A percentile compares a stretch with the other conserved stretches of the same genome.
Conservation (phyloP, 2,329 filamentous ascomycete species). For the Hypoxylon sp. region DNA sequence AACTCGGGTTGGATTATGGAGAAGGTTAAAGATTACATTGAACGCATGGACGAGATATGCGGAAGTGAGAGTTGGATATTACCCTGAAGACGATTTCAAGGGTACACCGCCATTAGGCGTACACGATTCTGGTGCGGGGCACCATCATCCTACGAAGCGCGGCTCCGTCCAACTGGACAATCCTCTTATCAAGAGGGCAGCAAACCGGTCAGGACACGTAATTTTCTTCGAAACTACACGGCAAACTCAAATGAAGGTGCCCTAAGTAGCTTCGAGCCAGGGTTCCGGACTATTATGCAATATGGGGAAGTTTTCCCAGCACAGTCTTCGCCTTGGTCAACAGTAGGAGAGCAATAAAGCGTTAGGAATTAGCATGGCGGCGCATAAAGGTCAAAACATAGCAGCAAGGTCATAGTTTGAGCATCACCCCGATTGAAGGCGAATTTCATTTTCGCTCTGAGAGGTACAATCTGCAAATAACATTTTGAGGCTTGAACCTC, state of each 20-base stretch:
- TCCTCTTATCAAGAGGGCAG: not conserved
- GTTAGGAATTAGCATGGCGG: not conserved
- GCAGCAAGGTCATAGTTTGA: not conserved
- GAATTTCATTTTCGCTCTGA: not conserved
- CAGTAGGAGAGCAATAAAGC: not conserved
- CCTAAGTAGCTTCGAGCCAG: not conserved
- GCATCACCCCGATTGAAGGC: not conserved
- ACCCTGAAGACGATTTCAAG: conserved; percentile 33
- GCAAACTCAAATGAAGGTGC: not conserved
- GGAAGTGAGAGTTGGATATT: conserved; percentile 47
- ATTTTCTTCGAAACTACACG: not conserved
- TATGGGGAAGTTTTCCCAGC: not conserved
- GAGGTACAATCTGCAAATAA: not conserved
- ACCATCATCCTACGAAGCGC: conserved; percentile 4
- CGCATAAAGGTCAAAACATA: not conserved
- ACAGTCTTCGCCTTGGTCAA: not conserved
- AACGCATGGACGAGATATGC: conserved; percentile 50
- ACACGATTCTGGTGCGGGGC: not conserved
- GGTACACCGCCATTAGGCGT: not conserved
- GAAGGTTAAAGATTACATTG: conserved; percentile 50
- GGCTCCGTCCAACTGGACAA: conserved; percentile 13
- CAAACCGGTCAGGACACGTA: not conserved
- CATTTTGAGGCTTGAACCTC: not conserved
- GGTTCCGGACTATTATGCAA: not conserved
- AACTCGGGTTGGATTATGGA: conserved; percentile 55